A percentile compares a stretch with the other conserved stretches of the same genome.
phyloP scores from a whole-genome alignment of 345 rosid genomes.

The Citrus trifoliata region DNA sequence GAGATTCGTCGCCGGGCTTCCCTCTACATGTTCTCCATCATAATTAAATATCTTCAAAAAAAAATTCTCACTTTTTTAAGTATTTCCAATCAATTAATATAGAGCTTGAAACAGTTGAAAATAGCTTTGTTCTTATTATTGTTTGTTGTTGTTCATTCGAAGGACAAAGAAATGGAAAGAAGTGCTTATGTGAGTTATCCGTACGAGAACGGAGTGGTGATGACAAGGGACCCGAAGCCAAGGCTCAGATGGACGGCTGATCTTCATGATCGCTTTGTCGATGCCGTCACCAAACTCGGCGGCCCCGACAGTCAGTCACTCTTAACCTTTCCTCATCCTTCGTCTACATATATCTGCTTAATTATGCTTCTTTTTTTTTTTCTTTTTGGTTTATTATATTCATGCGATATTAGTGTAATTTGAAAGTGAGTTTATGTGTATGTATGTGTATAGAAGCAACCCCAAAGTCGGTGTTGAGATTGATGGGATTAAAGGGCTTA shows the following conservation, averaged over 20 bases:
- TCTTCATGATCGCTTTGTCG: slow-evolving; percentile 65
- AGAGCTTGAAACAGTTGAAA: too few relatives aligned
- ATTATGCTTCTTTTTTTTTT: too few relatives aligned
- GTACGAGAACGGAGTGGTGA: slow-evolving; percentile 61
- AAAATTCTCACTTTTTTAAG: not conserved
- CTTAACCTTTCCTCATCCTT: not conserved
- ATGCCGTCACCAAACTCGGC: slow-evolving; percentile 67
- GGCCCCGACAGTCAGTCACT: slow-evolving; percentile 57
- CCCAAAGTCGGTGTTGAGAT: slow-evolving; percentile 76
- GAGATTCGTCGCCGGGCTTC: slow-evolving; percentile 65
- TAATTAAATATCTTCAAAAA: not conserved
- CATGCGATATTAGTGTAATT: not conserved
- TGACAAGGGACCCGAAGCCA: slow-evolving; percentile 91
- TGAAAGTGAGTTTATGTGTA: not conserved
- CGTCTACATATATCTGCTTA: not conserved
- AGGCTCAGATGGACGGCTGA: slow-evolving; percentile 70
- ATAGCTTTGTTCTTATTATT: too few relatives aligned
- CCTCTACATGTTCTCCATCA: slow-evolving; percentile 39
- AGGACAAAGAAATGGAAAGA: slow-evolving; percentile 38
- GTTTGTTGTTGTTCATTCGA: too few relatives aligned
- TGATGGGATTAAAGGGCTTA: slow-evolving; percentile 93
- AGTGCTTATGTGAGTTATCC: slow-evolving; percentile 19
- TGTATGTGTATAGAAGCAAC: slow-evolving; percentile 60
- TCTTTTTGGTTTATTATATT: too few relatives aligned
- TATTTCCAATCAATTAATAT: too few relatives aligned